Evolutionary conservation across 1,284 basidiomycete genomes (phyloP).

Genomic region (Ceratobasidium sp.): DNA sequence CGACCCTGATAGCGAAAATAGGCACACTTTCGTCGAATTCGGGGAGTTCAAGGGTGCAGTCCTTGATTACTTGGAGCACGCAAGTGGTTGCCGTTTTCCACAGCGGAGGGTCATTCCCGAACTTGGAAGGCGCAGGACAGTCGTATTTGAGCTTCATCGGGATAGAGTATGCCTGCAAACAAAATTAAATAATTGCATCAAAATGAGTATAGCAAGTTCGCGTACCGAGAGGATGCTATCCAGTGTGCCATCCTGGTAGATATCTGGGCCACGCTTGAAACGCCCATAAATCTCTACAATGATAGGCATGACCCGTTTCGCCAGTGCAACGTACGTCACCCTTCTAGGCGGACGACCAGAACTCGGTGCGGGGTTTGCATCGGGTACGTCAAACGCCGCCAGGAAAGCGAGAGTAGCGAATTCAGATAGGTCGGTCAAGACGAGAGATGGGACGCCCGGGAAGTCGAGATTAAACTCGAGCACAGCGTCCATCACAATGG

Average conservation of each 20-base stretch:
- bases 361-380: constrained; percentile 50
- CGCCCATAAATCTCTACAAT: constrained; percentile 76
- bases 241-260: constrained; percentile 85
- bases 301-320: constrained; percentile 87
- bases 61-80: constrained; percentile 75
- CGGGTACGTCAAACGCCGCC: constrained; percentile 70
- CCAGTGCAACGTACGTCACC: constrained; percentile 87
- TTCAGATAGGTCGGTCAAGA: constrained; percentile 86
- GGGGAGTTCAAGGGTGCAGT: constrained; percentile 65
- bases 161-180: constrained; percentile 79
- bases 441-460: constrained; percentile 71
- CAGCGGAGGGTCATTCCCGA: constrained; percentile 83
- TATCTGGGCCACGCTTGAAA: constrained; percentile 67
- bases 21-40: constrained; percentile 61
- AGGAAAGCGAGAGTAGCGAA: constrained; percentile 87
- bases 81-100: constrained; percentile 90
- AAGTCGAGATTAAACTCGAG: constrained; percentile 71
- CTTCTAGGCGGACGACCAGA: constrained; percentile 63
- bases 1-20: background rate
- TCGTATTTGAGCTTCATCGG: constrained; percentile 96
- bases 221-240: constrained; percentile 81
- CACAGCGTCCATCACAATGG: constrained; percentile 76
- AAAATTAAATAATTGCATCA: background rate
- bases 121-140: constrained; percentile 87
- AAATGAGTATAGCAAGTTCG: constrained; percentile 27